A percentile compares a stretch with the other conserved stretches of the same genome.
phyloP scores from a whole-genome alignment of 495 filamentous ascomycete genomes.

The Cryomyces antarcticus region DNA sequence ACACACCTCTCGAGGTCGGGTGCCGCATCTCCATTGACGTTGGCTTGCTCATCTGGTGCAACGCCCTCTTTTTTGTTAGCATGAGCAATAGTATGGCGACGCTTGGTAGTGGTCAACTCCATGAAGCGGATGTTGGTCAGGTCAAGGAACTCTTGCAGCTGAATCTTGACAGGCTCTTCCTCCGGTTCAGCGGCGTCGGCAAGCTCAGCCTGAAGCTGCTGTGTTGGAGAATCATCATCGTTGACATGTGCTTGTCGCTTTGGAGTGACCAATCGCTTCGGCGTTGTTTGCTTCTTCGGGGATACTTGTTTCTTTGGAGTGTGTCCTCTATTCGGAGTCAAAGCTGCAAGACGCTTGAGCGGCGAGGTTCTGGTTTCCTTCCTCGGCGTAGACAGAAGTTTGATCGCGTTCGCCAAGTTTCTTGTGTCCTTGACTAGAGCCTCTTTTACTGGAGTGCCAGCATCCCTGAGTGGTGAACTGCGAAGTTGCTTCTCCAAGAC shows the following conservation, averaged over 20 bases:
- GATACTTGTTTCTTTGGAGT: neutral
- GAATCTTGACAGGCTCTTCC: slow-evolving; percentile 36
- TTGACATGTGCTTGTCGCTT: neutral
- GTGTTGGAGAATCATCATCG: neutral
- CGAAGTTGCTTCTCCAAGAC: slow-evolving; percentile 20
- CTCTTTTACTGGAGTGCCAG: slow-evolving; percentile 3
- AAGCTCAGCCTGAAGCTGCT: neutral
- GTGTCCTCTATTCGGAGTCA: slow-evolving; percentile 14
- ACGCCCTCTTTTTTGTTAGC: neutral
- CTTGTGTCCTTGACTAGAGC: slow-evolving; percentile 8
- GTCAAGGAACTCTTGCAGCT: slow-evolving; percentile 80
- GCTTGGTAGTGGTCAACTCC: slow-evolving; percentile 81
- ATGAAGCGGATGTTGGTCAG: slow-evolving; percentile 95
- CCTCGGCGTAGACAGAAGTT: slow-evolving; percentile 19
- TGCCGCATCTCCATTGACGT: slow-evolving; percentile 5
- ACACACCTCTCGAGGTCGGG: slow-evolving; percentile 48
- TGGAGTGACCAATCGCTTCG: neutral
- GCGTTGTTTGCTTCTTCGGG: neutral
- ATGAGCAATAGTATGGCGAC: slow-evolving; percentile 58
- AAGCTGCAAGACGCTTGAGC: slow-evolving; percentile 6
- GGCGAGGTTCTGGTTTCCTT: slow-evolving; percentile 9
- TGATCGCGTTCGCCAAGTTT: slow-evolving; percentile 15
- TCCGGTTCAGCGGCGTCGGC: neutral
- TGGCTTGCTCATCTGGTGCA: slow-evolving; percentile 23
- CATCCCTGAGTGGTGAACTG: neutral